Base-by-base conservation (phyloP, 2,329 filamentous ascomycete genomes). In the Chrysoporthe puriensis region DNA sequence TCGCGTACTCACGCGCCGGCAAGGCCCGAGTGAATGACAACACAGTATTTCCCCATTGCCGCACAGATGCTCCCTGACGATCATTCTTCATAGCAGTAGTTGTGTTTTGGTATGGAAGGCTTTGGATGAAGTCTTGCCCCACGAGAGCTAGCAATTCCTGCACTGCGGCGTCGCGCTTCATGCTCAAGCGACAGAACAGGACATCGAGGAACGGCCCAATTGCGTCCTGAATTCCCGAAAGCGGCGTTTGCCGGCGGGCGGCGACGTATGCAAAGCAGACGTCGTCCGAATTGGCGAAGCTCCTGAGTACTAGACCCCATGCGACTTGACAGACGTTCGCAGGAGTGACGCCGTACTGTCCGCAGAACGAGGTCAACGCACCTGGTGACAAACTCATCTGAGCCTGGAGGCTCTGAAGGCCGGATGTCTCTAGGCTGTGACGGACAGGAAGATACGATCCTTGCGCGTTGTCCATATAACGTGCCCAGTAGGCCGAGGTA, bases 321-420 rank as follows among this genome's bases (percentile, higher is more conserved):
- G 73, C 72, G 2, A 70, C 69, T 58, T 73, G 71, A 66, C 73
- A 73, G n/a, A 74, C 70, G 64, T 72, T 73, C 65, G 73, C 71
- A 32, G 73, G 67, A 0, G 73, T 74, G 36, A 73, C 67, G 2
- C 70, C 69, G 60, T 72, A 68, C 14, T 69, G 52, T 21, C 54
- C 68, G 34, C 68, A 71, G 4, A 52, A 52, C 1, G 48, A 52
- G 21, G n/a, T 52, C 3, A 52, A 9, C 1, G 48, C 11, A 32
- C 21, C 48, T 52, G 48, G 48, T 4, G 48, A 52, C 1, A 32
- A 11, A 6, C 4, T 11, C 11, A 13, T 52, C 11, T 32, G 48
- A 5, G 48, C 9, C 6, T 52, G 48, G 4, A 52, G 26, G 13
- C 48, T 52, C 11, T 16, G n/a, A 26, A 52, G 48, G 3, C 48